Evolutionary conservation across 371 early-diverging fungal species (phyloP).

Genomic region (Agmasoma carcini): DNA sequence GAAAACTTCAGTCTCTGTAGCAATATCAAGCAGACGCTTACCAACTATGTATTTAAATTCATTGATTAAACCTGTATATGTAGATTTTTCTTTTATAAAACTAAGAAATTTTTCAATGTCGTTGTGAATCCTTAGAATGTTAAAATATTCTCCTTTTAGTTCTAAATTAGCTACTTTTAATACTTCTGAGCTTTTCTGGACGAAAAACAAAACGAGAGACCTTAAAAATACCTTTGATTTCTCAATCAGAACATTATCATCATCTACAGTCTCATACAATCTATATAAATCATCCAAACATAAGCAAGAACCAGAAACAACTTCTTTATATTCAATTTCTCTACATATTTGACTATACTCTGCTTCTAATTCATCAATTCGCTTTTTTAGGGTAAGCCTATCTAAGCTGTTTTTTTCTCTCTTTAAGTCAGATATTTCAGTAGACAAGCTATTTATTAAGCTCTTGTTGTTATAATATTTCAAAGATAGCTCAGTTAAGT

Average conservation of each 20-base stretch:
- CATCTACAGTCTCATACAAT: neutral
- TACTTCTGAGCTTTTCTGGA: neutral
- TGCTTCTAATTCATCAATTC: neutral
- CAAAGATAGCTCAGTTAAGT: neutral
- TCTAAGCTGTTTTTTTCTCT: neutral
- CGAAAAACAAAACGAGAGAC: neutral
- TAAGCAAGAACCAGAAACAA: neutral
- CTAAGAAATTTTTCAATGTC: neutral
- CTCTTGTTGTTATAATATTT: neutral
- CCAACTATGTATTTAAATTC: neutral
- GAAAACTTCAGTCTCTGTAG: neutral
- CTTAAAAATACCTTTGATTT: neutral
- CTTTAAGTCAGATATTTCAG: constrained; percentile 2
- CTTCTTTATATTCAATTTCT: neutral
- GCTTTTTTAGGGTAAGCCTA: neutral
- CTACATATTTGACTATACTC: neutral
- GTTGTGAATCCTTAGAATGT: neutral
- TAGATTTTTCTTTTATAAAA: neutral
- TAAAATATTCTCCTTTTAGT: neutral
- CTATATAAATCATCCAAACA: neutral
- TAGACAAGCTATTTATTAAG: neutral
- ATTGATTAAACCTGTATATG: neutral
- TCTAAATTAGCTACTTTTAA: neutral
- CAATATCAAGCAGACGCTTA: neutral
- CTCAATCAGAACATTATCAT: neutral